phyloP scores from a whole-genome alignment of 2,329 filamentous ascomycete genomes.

The Didymella pomorum region DNA sequence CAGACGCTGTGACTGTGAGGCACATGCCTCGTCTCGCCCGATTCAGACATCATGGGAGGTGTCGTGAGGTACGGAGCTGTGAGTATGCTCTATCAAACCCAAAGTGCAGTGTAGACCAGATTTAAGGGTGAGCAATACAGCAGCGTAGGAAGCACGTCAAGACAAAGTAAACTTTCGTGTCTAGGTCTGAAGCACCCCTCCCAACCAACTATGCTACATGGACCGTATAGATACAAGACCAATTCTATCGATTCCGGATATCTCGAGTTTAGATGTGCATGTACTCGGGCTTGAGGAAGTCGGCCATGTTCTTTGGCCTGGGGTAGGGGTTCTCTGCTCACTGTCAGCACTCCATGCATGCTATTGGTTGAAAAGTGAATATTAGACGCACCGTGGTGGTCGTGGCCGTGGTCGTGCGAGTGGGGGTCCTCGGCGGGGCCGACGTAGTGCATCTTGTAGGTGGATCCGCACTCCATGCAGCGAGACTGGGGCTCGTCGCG shows the following conservation, averaged over 20 bases:
- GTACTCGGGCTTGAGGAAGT: constrained; percentile 96
- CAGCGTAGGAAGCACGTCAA: neutral
- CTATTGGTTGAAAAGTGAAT: neutral
- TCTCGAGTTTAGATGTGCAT: constrained; percentile 64
- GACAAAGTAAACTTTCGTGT: constrained; percentile 12
- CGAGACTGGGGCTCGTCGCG: constrained; percentile 91
- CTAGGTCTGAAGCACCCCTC: constrained; percentile 26
- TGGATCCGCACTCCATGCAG: constrained; percentile 94
- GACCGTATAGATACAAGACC: constrained; percentile 43
- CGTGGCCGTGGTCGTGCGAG: constrained; percentile 62
- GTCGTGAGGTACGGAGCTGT: no score
- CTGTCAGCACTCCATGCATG: constrained; percentile 4
- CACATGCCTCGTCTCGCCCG: no score
- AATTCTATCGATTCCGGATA: constrained; percentile 23
- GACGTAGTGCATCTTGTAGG: constrained; percentile 98
- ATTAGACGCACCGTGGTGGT: constrained; percentile 34
- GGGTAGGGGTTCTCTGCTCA: constrained; percentile 62
- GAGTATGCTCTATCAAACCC: no score
- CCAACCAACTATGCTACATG: constrained; percentile 48
- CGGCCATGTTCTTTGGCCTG: constrained; percentile 89
- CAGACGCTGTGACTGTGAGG: no score
- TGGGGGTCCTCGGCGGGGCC: constrained; percentile 80
- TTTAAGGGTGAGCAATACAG: no score
- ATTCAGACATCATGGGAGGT: no score
- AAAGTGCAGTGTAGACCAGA: no score